A percentile compares a stretch with the other conserved stretches of the same genome.
These are phyloP conservation scores for Geranium incanum DNA, from an alignment of 441 rosid species.

Conservation along the genomic window DNA sequence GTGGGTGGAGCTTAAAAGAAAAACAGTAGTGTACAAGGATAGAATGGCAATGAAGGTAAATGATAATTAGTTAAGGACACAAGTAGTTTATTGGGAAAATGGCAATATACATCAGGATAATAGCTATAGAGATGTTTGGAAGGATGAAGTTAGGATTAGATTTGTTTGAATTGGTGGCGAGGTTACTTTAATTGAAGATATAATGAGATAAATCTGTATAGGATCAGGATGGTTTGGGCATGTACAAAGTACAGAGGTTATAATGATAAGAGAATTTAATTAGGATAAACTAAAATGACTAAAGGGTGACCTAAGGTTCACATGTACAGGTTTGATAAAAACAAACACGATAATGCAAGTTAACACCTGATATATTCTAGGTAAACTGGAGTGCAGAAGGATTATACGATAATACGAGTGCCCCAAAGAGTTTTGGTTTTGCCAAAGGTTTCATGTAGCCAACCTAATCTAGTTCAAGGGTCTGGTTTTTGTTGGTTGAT, in stretches of 20 bases:
- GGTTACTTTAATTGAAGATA: not conserved
- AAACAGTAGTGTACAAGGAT: no score
- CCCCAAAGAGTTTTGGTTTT: not conserved
- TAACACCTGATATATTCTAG: not conserved
- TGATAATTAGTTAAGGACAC: no score
- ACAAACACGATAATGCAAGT: not conserved
- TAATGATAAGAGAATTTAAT: not conserved
- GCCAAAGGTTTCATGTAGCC: not conserved
- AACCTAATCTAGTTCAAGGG: not conserved
- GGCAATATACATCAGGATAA: no score
- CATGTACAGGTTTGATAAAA: not conserved
- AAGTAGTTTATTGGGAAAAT: no score
- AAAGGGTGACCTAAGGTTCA: not conserved
- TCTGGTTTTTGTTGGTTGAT: not conserved
- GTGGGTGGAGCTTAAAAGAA: no score
- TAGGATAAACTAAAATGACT: not conserved
- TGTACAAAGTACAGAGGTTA: not conserved
- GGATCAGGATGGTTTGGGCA: not conserved
- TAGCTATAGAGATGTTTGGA: no score
- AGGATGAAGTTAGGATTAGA: no score
- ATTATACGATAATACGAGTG: not conserved
- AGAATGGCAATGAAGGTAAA: no score
- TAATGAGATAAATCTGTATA: not conserved
- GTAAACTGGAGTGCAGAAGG: not conserved
- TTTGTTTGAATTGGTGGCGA: no score